Base-by-base conservation (phyloP, 441 rosid species). In the Arabidopsis hybrid region DNA sequence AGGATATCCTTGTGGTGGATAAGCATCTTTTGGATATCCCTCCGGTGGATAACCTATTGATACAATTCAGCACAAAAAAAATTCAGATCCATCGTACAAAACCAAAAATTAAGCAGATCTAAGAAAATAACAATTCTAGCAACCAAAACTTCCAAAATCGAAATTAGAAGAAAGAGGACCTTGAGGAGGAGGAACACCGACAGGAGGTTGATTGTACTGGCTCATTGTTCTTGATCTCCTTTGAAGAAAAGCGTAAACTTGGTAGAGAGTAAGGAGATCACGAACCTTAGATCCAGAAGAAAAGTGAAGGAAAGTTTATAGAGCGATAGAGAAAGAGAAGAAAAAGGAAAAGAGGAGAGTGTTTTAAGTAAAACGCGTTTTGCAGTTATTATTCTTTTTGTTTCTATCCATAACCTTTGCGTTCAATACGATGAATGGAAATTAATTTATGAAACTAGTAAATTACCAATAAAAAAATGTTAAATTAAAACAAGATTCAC, bases 101-200 rank as follows among this genome's bases (percentile, higher is more conserved):
- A 43, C 17, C 13, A 42, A 42, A 34, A 74, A 34, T 39, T 53
- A 1, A 42, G 14, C 9, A 63, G 71, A 76, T 76, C 70, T 75
- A 60, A 35, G 3, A 12, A 13, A 4, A 29, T 4, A 2, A 60
- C 35, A 42, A 52, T 12, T 60, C 3, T 21, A 60, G 6, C 10
- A 18, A 60, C 5, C 4, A 14, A 39, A 18, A 1, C 8, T 11
- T 11, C 2, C 13, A 7, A 59, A 60, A 39, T 21, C n/a, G 26
- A 34, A 9, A 40, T 47, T 7, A 16, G 4, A 6, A n/a, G 69
- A 65, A 6, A 31, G 8, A 49, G 3, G n/a, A 53, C 93, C 96
- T 85, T 90, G 96, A 69, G 89, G 88, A 67, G 96, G 98, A 65
- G 96, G 98, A 60, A 85, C 98, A 13, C 98, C 97, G 1, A 91